Evolutionary conservation across 2,329 filamentous ascomycete species (phyloP), one percentile per base, ranked within the genome.

Genomic region (Trichoderma afroharzianum): DNA sequence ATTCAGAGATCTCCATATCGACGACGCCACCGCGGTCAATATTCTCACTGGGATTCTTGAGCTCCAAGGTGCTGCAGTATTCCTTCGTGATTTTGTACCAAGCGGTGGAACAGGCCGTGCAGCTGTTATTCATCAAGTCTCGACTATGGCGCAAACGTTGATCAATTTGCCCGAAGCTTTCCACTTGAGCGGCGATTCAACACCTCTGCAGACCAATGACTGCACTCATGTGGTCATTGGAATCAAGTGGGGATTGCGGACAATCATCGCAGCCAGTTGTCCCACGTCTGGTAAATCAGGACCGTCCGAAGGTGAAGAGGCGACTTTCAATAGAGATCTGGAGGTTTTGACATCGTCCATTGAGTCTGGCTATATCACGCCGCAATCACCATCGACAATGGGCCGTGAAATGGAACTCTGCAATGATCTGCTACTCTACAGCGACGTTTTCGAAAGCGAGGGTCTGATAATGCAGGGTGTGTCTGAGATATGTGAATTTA

Each of bases 201-300:
- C 33, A 3, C 32, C 68, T 2, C 21, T 72, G 28, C 26, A 33
- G 2, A 53, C 39, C 0, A 21, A 11, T 11, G 26, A n/a, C n/a
- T 55, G 66, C 18, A 75, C 75, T 1, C 67, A 73, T 2, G 61
- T 76, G 4, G 75, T 76, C 1, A 69, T 62, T 2, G 67, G 66
- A 1, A 63, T 75, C 21, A 58, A 15, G 3, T 76, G 74, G 69
- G 75, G 75, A 0, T 28, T 76, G 3, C 66, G 68, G 7, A 75
- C 30, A 21, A 64, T 74, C 3, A 15, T 74, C 11, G 61, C 71
- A 1, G 66, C 73, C 4, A 53, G 50, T 5, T 61, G 72, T 33
- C 18, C 21, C 4, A 26, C 66, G 21, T 15, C 15, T 0, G 12
- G 21, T 0, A 14, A 7, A 0, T 15, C 28, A 36, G 28, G 53